Conservation (phyloP, 2,329 filamentous ascomycete genomes). For the Delphinella strobiligena region DNA sequence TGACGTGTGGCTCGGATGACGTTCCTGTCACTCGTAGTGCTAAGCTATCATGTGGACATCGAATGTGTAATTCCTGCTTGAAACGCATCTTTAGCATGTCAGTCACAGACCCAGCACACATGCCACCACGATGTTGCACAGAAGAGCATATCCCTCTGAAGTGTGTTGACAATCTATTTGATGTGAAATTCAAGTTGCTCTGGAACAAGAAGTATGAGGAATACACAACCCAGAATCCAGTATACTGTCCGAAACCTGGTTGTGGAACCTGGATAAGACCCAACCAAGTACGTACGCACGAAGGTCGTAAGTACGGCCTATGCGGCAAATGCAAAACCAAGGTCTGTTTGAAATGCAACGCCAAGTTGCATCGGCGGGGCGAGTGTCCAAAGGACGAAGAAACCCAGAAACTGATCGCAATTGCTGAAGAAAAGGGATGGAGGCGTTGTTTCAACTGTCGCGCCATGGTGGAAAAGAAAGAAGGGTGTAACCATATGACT, state of each 20-base stretch:
- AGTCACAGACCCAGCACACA: conserved; percentile 62
- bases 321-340: conserved; percentile 62
- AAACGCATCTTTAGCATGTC: conserved; percentile 64
- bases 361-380: conserved; percentile 56
- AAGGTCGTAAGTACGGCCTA: conserved; percentile 50
- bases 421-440: conserved; percentile 58
- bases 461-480: conserved; percentile 62
- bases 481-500: conserved; percentile 81
- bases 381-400: conserved; percentile 64
- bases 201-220: conserved; percentile 78
- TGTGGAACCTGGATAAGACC: conserved; percentile 77
- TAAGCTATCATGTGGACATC: conserved; percentile 65
- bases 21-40: conserved; percentile 51
- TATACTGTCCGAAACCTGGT: conserved; percentile 61
- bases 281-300: conserved; percentile 48
- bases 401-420: conserved; percentile 48
- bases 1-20: conserved; percentile 59
- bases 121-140: conserved; percentile 77
- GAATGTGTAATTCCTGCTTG: conserved; percentile 69
- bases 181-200: conserved; percentile 57
- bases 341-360: conserved; percentile 63
- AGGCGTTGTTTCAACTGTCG: conserved; percentile 65
- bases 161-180: conserved; percentile 65
- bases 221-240: conserved; percentile 58
- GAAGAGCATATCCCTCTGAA: conserved; percentile 59